Conservation (phyloP, 148 eudicot species). For the Limonium bicolor region DNA sequence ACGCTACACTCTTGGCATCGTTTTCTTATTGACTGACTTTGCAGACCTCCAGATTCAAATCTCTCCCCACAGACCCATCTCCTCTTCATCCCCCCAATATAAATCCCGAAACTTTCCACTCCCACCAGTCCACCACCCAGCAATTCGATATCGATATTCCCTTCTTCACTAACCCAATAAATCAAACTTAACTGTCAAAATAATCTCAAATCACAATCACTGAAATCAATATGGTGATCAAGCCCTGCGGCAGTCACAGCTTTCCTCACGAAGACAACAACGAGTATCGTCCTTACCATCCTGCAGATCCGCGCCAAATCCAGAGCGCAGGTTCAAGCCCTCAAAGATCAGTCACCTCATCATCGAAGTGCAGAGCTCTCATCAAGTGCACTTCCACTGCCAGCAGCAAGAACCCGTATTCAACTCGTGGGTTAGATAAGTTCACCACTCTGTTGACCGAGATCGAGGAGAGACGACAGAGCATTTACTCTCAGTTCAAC, state of each 20-base stretch:
- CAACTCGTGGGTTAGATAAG: conserved; percentile 40
- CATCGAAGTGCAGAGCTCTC: no score
- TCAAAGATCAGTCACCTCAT: not conserved
- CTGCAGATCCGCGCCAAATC: not conserved
- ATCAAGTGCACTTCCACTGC: no score
- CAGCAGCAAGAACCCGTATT: conserved; percentile 32
- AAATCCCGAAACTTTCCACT: not conserved
- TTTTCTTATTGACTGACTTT: not conserved
- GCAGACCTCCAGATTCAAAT: not conserved
- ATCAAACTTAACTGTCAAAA: no score
- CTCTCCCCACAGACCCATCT: not conserved
- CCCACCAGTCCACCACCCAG: no score
- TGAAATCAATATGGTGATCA: no score
- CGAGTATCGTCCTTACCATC: not conserved
- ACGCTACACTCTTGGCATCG: not conserved
- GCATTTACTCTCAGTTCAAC: conserved; percentile 25
- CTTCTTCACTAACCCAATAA: no score
- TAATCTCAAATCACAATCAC: no score
- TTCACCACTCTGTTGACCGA: conserved; percentile 46
- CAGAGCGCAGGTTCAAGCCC: conserved; percentile 4
- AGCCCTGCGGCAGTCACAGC: conserved; percentile 2
- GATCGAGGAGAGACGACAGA: conserved; percentile 33
- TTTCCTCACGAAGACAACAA: conserved; percentile 1
- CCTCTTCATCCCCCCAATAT: not conserved
- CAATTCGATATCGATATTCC: no score